phyloP scores from a whole-genome alignment of 1,284 basidiomycete genomes.

The Ceratorhiza oryzae-sativae region DNA sequence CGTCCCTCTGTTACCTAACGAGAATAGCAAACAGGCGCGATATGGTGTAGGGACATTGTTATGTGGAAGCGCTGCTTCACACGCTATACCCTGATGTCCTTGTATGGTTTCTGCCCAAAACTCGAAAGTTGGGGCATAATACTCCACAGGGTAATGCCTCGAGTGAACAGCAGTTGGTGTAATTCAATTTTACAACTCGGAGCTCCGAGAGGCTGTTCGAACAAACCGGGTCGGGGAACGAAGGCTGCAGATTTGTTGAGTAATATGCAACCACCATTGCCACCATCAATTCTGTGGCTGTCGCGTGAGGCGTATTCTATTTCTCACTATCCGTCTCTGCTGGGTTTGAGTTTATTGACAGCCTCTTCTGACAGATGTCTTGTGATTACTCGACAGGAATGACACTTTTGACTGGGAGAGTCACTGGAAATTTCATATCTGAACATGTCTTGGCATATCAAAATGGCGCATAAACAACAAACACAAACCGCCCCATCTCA shows the following conservation, averaged over 20 bases:
- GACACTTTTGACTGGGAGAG: background rate
- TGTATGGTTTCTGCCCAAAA: too few species aligned
- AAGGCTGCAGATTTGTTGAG: background rate
- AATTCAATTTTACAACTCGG: background rate
- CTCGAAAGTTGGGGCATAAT: too few species aligned
- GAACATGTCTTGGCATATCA: background rate
- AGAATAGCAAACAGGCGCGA: too few species aligned
- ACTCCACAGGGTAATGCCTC: background rate
- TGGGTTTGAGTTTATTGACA: background rate
- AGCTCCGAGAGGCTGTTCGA: background rate
- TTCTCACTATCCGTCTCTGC: conserved; percentile 1
- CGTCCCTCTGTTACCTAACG: too few species aligned
- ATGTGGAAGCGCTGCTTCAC: background rate
- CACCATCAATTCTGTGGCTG: conserved; percentile 8
- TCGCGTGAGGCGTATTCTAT: conserved; percentile 13
- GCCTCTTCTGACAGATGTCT: background rate
- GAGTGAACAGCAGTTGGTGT: background rate
- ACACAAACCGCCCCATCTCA: background rate
- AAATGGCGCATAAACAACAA: too few species aligned
- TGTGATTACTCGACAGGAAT: background rate
- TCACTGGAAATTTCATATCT: background rate
- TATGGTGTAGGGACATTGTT: background rate
- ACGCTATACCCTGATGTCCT: too few species aligned
- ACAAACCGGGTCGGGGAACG: background rate
- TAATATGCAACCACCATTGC: background rate